Evolutionary conservation across 495 filamentous ascomycete species (phyloP), one percentile per base, ranked within the genome.

Genomic region (Staphylotrichum longicolle): DNA sequence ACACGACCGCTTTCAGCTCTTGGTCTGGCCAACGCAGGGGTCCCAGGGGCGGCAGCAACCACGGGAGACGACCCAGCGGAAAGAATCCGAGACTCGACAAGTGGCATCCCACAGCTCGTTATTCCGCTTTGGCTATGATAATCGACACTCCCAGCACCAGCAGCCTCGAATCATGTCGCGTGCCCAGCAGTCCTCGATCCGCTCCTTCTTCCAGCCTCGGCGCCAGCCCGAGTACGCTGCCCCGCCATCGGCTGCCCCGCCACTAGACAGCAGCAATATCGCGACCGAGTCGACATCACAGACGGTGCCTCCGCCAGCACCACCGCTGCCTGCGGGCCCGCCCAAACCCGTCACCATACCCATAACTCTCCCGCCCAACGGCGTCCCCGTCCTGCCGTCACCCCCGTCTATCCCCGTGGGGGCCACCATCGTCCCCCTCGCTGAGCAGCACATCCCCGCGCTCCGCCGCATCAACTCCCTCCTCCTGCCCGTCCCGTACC

Each of bases 401-500:
- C 63, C 68, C 10, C 65, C 72, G 12, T 70, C 72, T 7, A 72
- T 82, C 20, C 79, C 78, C 49, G 64, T 69, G 0, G 74, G 79
- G 73, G 81, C 80, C 8, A 83, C 80, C 27, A 83, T 92, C 63
- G 80, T 84, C 10, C 76, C 80, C 2, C 78, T 91, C 59, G 77
- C 74, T 11, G 75, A 82, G 5, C 76, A 77, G 34, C 85, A 92
- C 72, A 78, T 96, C 60, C 81, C 89, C 48, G 84, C 88, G 11
- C 81, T 96, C 44, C 88, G 87, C 32, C 86, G 90, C 45, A 91
- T 97, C 62, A 96, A 92, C 66, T 75, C 86, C 44, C 80, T 96
- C 20, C 83, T 96, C 11, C 85, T 98, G 5, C 93, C 93, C 27
- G 89, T 97, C 65, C 83, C 84, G 72, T 98, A 98, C 70, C 88